Evolutionary conservation across 169 alveolate genomes (phyloP).

Genomic region (Prorocentrum cordatum): DNA sequence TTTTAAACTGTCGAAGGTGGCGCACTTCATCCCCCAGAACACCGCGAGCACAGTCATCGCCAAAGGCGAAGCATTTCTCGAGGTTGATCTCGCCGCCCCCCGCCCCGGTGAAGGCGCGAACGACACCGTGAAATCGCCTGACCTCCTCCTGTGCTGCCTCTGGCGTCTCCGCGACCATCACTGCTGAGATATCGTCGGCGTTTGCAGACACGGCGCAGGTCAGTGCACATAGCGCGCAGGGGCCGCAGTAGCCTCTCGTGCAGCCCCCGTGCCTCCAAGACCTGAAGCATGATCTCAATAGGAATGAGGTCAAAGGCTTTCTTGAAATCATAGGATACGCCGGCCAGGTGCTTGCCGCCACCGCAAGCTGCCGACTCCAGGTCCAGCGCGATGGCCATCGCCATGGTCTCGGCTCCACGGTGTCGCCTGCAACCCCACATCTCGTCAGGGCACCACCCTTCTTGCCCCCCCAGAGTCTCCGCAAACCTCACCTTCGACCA

Average conservation of each 20-base stretch:
- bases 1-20: not conserved
- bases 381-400: not conserved
- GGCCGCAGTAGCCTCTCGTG: not conserved
- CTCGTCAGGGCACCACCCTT: not conserved
- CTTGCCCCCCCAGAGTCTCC: not conserved
- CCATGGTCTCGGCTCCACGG: not conserved
- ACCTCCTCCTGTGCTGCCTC: not conserved
- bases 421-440: not conserved
- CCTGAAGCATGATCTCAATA: not conserved
- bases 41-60: not conserved
- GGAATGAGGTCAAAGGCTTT: slow-evolving; percentile 5
- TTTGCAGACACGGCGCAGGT: not conserved
- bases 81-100: not conserved
- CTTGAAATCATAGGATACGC: not conserved
- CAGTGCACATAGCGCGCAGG: not conserved
- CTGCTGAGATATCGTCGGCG: not conserved
- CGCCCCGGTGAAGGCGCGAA: not conserved
- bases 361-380: not conserved
- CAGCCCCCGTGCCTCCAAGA: not conserved
- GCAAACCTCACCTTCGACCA: not conserved
- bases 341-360: not conserved
- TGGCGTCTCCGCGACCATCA: not conserved
- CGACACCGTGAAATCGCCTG: not conserved
- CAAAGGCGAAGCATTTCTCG: not conserved
- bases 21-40: not conserved